Conservation (phyloP, 495 filamentous ascomycete species). For the Hyaloscypha finlandica region DNA sequence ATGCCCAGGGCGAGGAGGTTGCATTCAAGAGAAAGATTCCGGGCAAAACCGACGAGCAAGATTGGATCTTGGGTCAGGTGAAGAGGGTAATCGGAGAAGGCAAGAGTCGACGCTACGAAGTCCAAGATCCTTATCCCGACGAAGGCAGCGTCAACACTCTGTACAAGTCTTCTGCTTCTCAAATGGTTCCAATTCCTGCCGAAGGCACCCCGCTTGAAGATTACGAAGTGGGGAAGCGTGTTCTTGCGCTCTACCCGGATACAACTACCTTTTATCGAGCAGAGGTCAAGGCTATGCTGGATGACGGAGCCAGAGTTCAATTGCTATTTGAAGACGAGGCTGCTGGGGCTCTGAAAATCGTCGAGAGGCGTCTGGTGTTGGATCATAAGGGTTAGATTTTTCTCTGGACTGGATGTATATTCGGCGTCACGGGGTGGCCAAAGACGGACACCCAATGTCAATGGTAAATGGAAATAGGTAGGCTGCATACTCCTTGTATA, state of each 20-base stretch:
- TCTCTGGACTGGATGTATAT: not conserved
- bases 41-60: slow-evolving; percentile 62
- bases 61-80: slow-evolving; percentile 90
- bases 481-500: not conserved
- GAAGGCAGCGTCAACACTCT: slow-evolving; percentile 67
- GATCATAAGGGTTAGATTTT: slow-evolving; percentile 52
- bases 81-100: slow-evolving; percentile 82
- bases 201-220: slow-evolving; percentile 58
- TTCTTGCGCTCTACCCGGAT: slow-evolving; percentile 82
- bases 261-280: slow-evolving; percentile 98
- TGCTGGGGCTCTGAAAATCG: slow-evolving; percentile 74
- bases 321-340: slow-evolving; percentile 88
- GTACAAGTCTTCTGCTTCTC: slow-evolving; percentile 76
- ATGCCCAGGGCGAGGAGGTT: slow-evolving; percentile 76
- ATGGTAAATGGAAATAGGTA: not conserved
- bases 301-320: slow-evolving; percentile 45
- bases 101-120: slow-evolving; percentile 87
- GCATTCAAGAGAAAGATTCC: slow-evolving; percentile 82
- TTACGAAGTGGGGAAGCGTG: slow-evolving; percentile 76
- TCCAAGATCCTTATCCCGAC: slow-evolving; percentile 91
- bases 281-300: slow-evolving; percentile 78
- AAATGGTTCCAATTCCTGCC: slow-evolving; percentile 81
- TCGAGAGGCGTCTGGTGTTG: slow-evolving; percentile 76
- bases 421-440: not conserved
- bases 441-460: not conserved